Evolutionary conservation across 2,329 filamentous ascomycete species (phyloP).

Genomic region (Septoria linicola): DNA sequence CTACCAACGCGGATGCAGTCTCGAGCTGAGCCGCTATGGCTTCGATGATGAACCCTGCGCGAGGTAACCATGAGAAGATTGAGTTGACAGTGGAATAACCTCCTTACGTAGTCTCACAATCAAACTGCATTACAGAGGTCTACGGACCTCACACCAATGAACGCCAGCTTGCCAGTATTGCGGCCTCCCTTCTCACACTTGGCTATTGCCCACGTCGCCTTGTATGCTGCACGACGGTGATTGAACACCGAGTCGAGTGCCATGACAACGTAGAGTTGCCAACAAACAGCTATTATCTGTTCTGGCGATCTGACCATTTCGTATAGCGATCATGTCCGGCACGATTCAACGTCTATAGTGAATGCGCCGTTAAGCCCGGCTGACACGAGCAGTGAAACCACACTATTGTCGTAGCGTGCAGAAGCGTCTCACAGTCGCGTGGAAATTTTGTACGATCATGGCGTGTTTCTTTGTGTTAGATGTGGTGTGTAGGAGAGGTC

Average conservation of each 20-base stretch:
- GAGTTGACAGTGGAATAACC: not conserved
- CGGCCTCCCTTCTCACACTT: too few species aligned
- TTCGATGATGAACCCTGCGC: not conserved
- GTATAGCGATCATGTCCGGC: not conserved
- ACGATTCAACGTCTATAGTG: not conserved
- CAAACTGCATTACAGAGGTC: slow-evolving; percentile 22
- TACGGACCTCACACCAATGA: slow-evolving; percentile 23
- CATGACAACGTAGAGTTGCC: too few species aligned
- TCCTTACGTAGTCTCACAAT: slow-evolving; percentile 20
- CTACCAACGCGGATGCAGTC: not conserved
- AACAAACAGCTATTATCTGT: too few species aligned
- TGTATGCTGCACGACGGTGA: too few species aligned
- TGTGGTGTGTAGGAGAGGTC: not conserved
- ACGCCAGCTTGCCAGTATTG: too few species aligned
- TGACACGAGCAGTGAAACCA: too few species aligned
- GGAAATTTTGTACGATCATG: too few species aligned
- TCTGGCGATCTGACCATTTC: too few species aligned
- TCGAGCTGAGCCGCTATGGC: not conserved
- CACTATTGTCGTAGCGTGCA: not conserved
- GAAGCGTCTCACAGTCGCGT: too few species aligned
- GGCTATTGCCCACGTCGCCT: too few species aligned
- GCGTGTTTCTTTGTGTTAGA: not conserved
- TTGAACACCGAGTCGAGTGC: not conserved
- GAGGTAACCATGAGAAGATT: not conserved
- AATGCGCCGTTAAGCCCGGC: too few species aligned